Base-by-base conservation (phyloP, 257 asterid genomes). In the Plantago elongata region DNA sequence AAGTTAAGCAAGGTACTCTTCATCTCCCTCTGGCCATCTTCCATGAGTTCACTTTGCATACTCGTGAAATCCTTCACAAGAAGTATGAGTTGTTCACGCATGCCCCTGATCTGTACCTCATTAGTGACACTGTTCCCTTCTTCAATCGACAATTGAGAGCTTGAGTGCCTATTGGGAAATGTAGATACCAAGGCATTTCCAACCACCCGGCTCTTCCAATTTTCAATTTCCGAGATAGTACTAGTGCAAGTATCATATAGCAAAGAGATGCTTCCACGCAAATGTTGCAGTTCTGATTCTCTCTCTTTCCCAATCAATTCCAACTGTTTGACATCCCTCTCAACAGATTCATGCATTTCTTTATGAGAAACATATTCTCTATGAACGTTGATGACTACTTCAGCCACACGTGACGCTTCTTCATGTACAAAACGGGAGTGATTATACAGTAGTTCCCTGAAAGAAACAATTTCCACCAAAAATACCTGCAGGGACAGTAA, bases 1-100 rank as follows among this genome's bases (percentile, higher is more conserved):
- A 93, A 77, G 82, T 71, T 78, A 70, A 69, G 62, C 71, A 89
- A 74, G 65, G 85, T 71, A 62, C 70, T 78, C 84, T 84, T 89
- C 95, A 82, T 76, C 69, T 87, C 97, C 70, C 72, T 75, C 72
- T 77, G 91, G 61, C 84, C 81, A 76, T 64, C 84, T 70, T 83
- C 97, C 69, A 76, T 61, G 46, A 69, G 63, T 57, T 81, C 88
- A 69, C 63, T 74, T 77, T 85, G 89, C 83, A 72, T 79, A 78
- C 74, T 73, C 43, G 75, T 61, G 59, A 84, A 62, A 76, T 89
- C 86, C 72, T 75, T 84, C 74, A 86, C 81, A 64, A 65, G 73
- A 49, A 74, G 67, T 64, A 75, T 72, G 46, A 92, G 74, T 69
- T 75, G 81, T 65, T 79, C 83, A 42, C 78, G 54, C 52, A 72